Percentiles rank a stretch among this genome's conserved stretches.
Evolutionary conservation across 495 filamentous ascomycete genomes (phyloP).

Genomic region (Trichoderma erinaceum): DNA sequence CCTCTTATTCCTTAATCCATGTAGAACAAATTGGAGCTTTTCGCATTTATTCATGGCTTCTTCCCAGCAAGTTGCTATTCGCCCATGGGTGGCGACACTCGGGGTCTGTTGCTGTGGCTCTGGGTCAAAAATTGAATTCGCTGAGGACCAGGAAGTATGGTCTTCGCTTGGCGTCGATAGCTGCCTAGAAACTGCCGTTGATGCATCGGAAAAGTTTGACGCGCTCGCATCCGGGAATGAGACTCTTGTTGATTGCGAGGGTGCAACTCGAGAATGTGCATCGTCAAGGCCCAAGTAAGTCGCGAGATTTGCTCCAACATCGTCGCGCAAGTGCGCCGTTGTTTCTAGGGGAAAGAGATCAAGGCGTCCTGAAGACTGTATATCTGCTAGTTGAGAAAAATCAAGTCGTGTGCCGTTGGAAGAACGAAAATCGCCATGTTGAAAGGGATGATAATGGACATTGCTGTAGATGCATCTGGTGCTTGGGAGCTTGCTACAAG

Average conservation of each 20-base stretch:
- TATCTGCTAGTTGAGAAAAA: neutral
- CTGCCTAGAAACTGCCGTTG: neutral
- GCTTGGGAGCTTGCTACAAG: neutral
- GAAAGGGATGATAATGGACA: neutral
- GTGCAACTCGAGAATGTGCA: neutral
- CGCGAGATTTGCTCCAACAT: neutral
- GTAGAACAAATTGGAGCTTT: neutral
- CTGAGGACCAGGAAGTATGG: neutral
- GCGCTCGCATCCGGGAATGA: neutral
- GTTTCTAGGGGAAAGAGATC: neutral
- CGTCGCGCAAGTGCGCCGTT: neutral
- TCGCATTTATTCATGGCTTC: neutral
- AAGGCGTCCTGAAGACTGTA: neutral
- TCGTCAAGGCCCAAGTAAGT: neutral
- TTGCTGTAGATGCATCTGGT: neutral
- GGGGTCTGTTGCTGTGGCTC: neutral
- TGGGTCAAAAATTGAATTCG: neutral
- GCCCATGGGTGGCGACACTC: neutral
- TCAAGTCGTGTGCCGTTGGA: neutral
- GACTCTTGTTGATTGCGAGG: neutral
- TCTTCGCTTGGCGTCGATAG: neutral
- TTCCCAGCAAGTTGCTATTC: neutral
- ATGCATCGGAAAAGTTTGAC: neutral
- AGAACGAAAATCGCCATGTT: neutral
- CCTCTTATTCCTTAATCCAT: slow-evolving; percentile 18